Evolutionary conservation across 306 rosid genomes (phyloP).

Genomic region (Dryas octopetala): DNA sequence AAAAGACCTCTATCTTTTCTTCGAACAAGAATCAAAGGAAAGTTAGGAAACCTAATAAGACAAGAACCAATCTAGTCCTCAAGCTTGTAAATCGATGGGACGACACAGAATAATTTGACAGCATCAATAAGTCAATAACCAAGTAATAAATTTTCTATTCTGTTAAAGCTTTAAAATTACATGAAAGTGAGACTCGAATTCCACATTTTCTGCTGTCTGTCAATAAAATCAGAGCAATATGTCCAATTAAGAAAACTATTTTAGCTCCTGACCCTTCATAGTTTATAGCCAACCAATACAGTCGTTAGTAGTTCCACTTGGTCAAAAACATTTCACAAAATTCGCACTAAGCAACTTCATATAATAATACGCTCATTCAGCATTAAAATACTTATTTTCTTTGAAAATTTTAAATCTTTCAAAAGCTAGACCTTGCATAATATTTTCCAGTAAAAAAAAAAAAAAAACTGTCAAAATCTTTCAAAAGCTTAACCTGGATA

Average conservation of each 20-base stretch:
- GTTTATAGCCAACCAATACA: background rate
- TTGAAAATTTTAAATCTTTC: background rate
- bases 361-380: background rate
- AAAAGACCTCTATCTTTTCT: background rate
- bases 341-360: too few relatives aligned
- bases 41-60: background rate
- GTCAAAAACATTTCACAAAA: background rate
- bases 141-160: background rate
- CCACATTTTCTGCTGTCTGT: background rate
- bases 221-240: background rate
- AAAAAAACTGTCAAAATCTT: too few relatives aligned
- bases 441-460: too few relatives aligned
- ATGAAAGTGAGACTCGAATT: background rate
- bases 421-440: too few relatives aligned
- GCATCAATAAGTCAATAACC: too few relatives aligned
- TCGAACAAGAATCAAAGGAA: background rate
- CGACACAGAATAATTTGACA: background rate
- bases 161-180: background rate
- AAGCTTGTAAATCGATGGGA: background rate
- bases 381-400: background rate
- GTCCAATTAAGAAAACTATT: background rate
- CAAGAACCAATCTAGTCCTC: background rate
- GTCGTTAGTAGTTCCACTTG: background rate
- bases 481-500: slow-evolving; percentile 60
- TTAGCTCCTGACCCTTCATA: too few relatives aligned